Base-by-base conservation (phyloP, 148 eudicot genomes). In the Amaranthus palmeri region DNA sequence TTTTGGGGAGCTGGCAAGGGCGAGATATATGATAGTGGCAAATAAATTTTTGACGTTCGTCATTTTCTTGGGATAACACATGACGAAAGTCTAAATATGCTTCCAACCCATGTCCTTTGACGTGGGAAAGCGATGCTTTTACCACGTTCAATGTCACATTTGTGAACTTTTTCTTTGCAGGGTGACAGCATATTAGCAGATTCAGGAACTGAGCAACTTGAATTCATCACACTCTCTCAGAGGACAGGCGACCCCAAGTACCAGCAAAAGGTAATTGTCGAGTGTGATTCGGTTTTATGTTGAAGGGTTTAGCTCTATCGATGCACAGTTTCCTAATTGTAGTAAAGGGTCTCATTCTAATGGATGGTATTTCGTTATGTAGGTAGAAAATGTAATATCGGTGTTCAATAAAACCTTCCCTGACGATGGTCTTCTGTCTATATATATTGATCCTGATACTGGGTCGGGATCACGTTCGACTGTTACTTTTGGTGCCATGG, bases 401-500 rank as follows among this genome's bases (percentile, higher is more conserved):
- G 91, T 85, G 82, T 81, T 96, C 43, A 92, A 92, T 79, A 90
- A 85, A 79, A 96, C 89, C 70, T 96, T 88, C 71, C 99, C 99
- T 57, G 80, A 54, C 56, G 99, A 96, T 78, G 99, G 99, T 62
- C 82, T 96, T 84, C 91, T 96, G 61, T 91, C 91, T 64, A 96
- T 96, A 48, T 96, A 90, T 79, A 86, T 96, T 40, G 81, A 85
- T 80, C 96, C 99, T 17, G 80, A 80, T 10, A 96, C 73, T 68
- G 99, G 99, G 65, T 36, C 75, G 5, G 63, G 83, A 45, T 86
- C 98, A 58, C 83, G 87, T 55, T 81, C 97, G 62, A 86, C 92
- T 65, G 87, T 96, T 74, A 96, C 99, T 72, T 96, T 96, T 86
- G 99, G 99, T 64, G 99, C 99, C 76, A 96, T 96, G 99, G 99